Conservation (phyloP, 2,329 filamentous ascomycete species). For the Dryadomyces quercivorus region DNA sequence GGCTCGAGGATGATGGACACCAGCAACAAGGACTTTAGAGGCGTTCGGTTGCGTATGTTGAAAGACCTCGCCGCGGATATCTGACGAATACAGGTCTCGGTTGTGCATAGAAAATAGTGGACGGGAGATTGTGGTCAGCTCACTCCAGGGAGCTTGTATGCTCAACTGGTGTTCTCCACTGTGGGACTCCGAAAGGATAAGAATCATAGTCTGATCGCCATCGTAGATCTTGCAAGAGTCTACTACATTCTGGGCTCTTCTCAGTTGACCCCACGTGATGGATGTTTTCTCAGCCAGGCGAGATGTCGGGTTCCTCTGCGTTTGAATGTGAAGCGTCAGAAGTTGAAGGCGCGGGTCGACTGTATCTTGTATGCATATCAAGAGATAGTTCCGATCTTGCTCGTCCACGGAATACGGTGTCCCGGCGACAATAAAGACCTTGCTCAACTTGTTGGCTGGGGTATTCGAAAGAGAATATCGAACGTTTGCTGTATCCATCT, state of each 20-base stretch:
- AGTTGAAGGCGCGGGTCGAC: constrained; percentile 56
- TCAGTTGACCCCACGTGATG: constrained; percentile 35
- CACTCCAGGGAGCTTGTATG: constrained; percentile 65
- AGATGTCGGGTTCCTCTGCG: constrained; percentile 16
- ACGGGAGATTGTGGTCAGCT: constrained; percentile 52
- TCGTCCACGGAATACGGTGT: constrained; percentile 43
- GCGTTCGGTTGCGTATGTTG: background rate
- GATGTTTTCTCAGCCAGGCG: constrained; percentile 12
- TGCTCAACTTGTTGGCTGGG: constrained; percentile 41
- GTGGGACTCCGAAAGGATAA: constrained; percentile 55
- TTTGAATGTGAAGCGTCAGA: constrained; percentile 48
- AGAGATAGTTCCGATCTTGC: constrained; percentile 38
- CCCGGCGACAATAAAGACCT: constrained; percentile 55
- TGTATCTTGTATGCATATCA: constrained; percentile 59
- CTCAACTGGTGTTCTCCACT: constrained; percentile 55
- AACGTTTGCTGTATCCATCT: constrained; percentile 48
- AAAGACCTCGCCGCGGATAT: background rate
- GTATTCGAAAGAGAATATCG: constrained; percentile 45
- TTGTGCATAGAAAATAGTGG: constrained; percentile 42
- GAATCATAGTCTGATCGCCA: constrained; percentile 52
- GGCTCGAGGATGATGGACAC: constrained; percentile 44
- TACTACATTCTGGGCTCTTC: constrained; percentile 53
- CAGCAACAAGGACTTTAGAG: constrained; percentile 33
- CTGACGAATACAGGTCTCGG: constrained; percentile 1
- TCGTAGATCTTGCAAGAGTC: constrained; percentile 64